phyloP scores from a whole-genome alignment of 176 grass and related monocot species.

The Triticum turgidum region DNA sequence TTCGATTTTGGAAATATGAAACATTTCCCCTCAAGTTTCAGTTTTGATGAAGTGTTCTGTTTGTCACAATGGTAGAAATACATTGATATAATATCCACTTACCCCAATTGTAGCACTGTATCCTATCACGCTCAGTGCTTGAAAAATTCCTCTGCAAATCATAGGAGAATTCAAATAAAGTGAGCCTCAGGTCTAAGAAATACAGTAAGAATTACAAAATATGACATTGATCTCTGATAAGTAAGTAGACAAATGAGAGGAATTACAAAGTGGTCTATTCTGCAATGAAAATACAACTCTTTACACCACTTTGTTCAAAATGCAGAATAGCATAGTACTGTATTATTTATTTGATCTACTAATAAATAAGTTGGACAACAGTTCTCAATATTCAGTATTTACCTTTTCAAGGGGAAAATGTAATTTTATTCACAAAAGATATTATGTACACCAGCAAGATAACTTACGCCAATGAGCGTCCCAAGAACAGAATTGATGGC shows the following conservation, averaged over 20 bases:
- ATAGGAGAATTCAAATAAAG: background rate
- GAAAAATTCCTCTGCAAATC: constrained; percentile 55
- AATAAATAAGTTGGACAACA: background rate
- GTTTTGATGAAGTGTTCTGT: background rate
- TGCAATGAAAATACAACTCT: background rate
- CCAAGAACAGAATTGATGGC: constrained; percentile 39
- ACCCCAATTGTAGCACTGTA: constrained; percentile 40
- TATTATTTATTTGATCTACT: background rate
- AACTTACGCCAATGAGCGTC: constrained; percentile 67
- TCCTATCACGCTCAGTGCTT: constrained; percentile 38
- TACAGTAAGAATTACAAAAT: too few species aligned
- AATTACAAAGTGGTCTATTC: too few species aligned
- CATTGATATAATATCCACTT: constrained; percentile 24
- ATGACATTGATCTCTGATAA: too few species aligned
- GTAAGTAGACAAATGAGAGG: too few species aligned
- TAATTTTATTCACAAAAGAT: background rate
- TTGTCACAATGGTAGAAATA: background rate
- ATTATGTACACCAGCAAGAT: background rate
- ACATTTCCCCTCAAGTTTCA: background rate
- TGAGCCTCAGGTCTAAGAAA: too few species aligned
- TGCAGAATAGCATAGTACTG: too few species aligned
- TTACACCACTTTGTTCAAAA: background rate
- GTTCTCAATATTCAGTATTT: background rate
- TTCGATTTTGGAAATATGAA: background rate
- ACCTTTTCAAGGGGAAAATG: background rate